Percentiles rank a stretch among this genome's conserved stretches.
These are phyloP conservation scores for Clathrus columnatus DNA, from an alignment of 768 basidiomycete species.

Conservation along the genomic window DNA sequence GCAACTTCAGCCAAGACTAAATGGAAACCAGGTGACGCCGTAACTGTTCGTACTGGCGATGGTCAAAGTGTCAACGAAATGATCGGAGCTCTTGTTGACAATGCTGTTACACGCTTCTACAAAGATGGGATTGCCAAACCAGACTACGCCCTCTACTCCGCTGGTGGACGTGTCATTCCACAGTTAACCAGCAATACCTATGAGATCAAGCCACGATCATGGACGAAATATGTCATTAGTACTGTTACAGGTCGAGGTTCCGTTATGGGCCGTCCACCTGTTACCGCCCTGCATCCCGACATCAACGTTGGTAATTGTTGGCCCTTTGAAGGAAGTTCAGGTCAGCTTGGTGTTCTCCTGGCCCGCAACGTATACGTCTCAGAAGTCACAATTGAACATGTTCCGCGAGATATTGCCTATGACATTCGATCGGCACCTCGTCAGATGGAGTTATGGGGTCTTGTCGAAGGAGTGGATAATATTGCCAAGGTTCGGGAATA, in stretches of 20 bases:
- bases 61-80: conserved; percentile 66
- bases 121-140: conserved; percentile 76
- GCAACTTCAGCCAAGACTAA: conserved; percentile 28
- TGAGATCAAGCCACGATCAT: conserved; percentile 45
- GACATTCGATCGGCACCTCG: conserved; percentile 76
- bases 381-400: conserved; percentile 82
- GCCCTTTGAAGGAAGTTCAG: conserved; percentile 75
- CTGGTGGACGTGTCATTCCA: conserved; percentile 74
- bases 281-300: conserved; percentile 84
- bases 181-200: conserved; percentile 75
- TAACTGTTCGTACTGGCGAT: conserved; percentile 64
- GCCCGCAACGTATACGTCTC: conserved; percentile 48
- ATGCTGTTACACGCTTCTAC: conserved; percentile 52
- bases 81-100: conserved; percentile 68
- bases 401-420: conserved; percentile 70
- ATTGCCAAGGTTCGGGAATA: conserved; percentile 46
- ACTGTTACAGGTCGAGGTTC: conserved; percentile 49
- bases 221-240: conserved; percentile 41
- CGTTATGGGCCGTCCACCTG: conserved; percentile 70
- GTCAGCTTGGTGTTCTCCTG: conserved; percentile 78
- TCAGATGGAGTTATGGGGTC: conserved; percentile 86
- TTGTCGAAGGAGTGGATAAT: conserved; percentile 75
- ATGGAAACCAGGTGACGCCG: conserved; percentile 18
- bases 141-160: conserved; percentile 81
- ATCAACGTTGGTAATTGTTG: conserved; percentile 81